Evolutionary conservation across 768 basidiomycete species (phyloP), one percentile per base, ranked within the genome.

Genomic region (Tulasnella sp.): DNA sequence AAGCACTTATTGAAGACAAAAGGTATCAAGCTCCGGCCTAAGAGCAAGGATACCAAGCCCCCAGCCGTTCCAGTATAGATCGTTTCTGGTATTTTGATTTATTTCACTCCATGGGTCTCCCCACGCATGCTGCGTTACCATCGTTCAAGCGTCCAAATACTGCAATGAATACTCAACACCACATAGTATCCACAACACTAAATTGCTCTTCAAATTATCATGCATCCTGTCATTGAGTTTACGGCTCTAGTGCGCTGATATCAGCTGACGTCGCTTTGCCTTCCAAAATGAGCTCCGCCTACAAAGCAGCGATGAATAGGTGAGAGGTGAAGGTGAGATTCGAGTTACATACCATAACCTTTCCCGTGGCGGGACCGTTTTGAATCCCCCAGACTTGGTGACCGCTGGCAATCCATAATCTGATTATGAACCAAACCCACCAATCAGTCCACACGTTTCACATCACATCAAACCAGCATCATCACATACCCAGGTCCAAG

Each of bases 1-100:
- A 72, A 72, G 62, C 67, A 71, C 25, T 66, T 72, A 31, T 66
- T 75, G 61, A 74, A 74, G 68, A 68, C 69, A 42, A 75, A 74
- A 63, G 75, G 75, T 10, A 70, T 75, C 68, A 67, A 68, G 54
- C 56, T 66, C 15, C 59, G 61, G 19, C 65, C 66, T 1, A 65
- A 66, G 52, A 63, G 60, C 53, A 59, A 56, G 34, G 34, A 38
- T 15, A 15, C 34, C 5, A 38, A 38, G 34, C 34, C 34, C 34
- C 34, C 7, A 38, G 34, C 34, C 34, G 34, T 38, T 38, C 7
- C 34, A 38, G 15, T 7, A 38, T 38, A 38, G 34, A 38, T 15
- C 5, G 34, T 5, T 7, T 15, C 34, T 38, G 34, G 34, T 38
- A 38, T 38, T 15, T 38, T 38, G 34, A 38, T 15, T 38, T 15